Conservation (phyloP, 306 rosid species). For the Canavalia ensiformis region DNA sequence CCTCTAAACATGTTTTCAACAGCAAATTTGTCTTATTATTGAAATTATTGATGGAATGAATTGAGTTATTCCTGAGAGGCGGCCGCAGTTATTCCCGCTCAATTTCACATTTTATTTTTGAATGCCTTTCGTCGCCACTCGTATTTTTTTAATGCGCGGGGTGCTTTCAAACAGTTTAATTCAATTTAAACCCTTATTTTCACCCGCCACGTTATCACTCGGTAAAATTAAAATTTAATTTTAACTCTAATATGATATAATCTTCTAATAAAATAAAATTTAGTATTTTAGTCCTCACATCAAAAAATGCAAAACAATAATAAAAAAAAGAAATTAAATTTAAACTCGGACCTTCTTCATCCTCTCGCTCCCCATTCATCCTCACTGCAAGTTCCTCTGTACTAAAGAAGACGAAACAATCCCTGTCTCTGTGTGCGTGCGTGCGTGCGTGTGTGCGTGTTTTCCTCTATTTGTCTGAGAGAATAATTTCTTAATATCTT, state of each 20-base stretch:
- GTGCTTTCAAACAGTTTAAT: slow-evolving; percentile 27
- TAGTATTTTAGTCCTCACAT: background rate
- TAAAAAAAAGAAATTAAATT: slow-evolving; percentile 32
- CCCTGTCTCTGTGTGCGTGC: slow-evolving; percentile 39
- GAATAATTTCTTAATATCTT: slow-evolving; percentile 27
- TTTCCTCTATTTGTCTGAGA: slow-evolving; percentile 10
- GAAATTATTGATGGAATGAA: background rate
- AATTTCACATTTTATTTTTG: slow-evolving; percentile 52
- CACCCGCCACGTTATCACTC: slow-evolving; percentile 58
- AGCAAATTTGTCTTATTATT: background rate
- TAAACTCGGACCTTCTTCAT: slow-evolving; percentile 42
- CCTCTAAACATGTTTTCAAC: background rate
- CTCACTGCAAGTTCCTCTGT: slow-evolving; percentile 69
- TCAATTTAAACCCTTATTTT: slow-evolving; percentile 43
- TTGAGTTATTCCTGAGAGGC: slow-evolving; percentile 45
- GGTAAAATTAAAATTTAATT: slow-evolving; percentile 33
- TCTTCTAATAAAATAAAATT: slow-evolving; percentile 2
- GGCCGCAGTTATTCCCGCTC: slow-evolving; percentile 93
- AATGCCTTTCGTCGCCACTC: slow-evolving; percentile 36
- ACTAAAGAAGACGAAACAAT: slow-evolving; percentile 88
- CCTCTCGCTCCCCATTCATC: slow-evolving; percentile 4
- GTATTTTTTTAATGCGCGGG: slow-evolving; percentile 44
- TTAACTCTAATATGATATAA: background rate
- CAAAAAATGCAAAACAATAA: background rate
- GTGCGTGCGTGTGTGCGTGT: slow-evolving; percentile 42